Conservation (phyloP, 2,329 filamentous ascomycete species). For the Chlorencoelia australis region DNA sequence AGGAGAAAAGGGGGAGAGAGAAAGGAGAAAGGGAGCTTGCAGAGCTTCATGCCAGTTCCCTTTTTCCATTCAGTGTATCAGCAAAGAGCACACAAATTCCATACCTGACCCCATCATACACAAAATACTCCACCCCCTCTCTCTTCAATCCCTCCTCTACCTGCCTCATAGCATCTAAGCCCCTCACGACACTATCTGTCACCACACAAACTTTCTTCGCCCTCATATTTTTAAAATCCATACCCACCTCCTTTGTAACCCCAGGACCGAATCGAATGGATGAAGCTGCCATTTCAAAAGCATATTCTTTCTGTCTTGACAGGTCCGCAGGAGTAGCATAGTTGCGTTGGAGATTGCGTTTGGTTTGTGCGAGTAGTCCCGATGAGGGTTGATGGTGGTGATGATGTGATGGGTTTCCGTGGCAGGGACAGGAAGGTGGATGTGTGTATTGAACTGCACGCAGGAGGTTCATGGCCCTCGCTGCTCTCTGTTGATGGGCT, state of each 20-base stretch:
- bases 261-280: slow-evolving; percentile 91
- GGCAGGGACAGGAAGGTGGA: slow-evolving; percentile 82
- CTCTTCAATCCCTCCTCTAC: slow-evolving; percentile 68
- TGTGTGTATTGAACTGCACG: slow-evolving; percentile 87
- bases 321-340: slow-evolving; percentile 69
- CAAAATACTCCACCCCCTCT: slow-evolving; percentile 70
- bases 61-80: too few species aligned
- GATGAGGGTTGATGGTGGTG: slow-evolving; percentile 40
- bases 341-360: slow-evolving; percentile 36
- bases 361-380: slow-evolving; percentile 32
- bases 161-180: slow-evolving; percentile 82
- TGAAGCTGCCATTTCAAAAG: slow-evolving; percentile 96
- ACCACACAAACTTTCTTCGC: slow-evolving; percentile 83
- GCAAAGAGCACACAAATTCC: too few species aligned
- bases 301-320: slow-evolving; percentile 80
- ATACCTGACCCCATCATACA: slow-evolving; percentile 81
- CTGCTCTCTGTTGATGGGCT: slow-evolving; percentile 35
- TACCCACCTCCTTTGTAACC: slow-evolving; percentile 89
- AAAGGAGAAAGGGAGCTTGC: too few species aligned
- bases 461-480: slow-evolving; percentile 61
- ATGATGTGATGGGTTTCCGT: slow-evolving; percentile 77
- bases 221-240: slow-evolving; percentile 92
- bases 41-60: too few species aligned
- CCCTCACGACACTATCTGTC: slow-evolving; percentile 73
- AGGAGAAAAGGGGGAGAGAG: too few species aligned